Evolutionary conservation across 805 yeast species (phyloP).

Genomic region (Candida golubevii): DNA sequence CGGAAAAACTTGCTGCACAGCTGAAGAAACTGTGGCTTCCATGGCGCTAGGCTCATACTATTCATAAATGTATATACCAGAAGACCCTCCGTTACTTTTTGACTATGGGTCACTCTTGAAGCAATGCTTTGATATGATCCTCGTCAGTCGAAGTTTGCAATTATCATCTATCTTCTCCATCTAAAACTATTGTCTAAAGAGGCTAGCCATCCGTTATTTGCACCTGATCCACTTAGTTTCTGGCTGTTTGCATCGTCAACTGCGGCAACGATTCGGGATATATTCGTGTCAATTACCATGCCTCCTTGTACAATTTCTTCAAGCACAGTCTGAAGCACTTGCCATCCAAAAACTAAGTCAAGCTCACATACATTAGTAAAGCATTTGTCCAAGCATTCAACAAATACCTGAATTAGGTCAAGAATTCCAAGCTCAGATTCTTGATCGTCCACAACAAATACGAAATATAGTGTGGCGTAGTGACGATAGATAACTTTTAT

Average conservation of each 20-base stretch:
- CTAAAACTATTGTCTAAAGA: constrained; percentile 17
- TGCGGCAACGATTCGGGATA: constrained; percentile 72
- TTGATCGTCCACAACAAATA: constrained; percentile 92
- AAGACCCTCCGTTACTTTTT: neutral
- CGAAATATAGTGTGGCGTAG: constrained; percentile 94
- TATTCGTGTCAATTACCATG: constrained; percentile 93
- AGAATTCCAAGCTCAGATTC: constrained; percentile 92
- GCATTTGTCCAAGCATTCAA: constrained; percentile 88
- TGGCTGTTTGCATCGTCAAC: constrained; percentile 68
- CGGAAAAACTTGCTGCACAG: constrained; percentile 18
- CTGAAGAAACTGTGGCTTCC: constrained; percentile 22
- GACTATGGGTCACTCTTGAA: neutral
- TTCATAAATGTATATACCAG: neutral
- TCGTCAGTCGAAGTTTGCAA: too few relatives aligned
- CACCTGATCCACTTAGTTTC: constrained; percentile 25
- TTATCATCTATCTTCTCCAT: constrained; percentile 10
- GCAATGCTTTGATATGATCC: too few relatives aligned
- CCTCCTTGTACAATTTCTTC: constrained; percentile 97
- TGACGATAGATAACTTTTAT: constrained; percentile 89
- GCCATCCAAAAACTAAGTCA: constrained; percentile 98
- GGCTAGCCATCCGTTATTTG: constrained; percentile 24
- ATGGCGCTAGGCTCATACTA: constrained; percentile 8
- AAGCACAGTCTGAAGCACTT: constrained; percentile 83
- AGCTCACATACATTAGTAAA: constrained; percentile 92
- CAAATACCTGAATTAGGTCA: constrained; percentile 94